A percentile compares a stretch with the other conserved stretches of the same genome.
Evolutionary conservation across 2,329 filamentous ascomycete genomes (phyloP).

Genomic region (Aureobasidium sp.): DNA sequence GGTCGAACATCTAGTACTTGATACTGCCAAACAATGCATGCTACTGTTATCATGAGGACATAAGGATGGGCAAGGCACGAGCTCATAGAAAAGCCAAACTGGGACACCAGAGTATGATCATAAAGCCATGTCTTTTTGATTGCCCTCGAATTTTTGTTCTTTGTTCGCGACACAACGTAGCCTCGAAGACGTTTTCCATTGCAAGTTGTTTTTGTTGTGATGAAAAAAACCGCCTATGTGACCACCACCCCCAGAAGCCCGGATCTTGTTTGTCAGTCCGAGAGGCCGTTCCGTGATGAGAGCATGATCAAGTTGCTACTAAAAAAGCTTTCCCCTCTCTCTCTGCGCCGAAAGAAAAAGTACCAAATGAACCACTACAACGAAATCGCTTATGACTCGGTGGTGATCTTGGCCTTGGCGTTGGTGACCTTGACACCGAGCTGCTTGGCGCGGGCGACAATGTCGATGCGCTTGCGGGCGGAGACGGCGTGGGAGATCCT

Average conservation of each 20-base stretch:
- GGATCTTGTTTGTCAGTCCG: slow-evolving; percentile 6
- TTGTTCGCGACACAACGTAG: slow-evolving; percentile 15
- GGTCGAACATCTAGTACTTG: no score
- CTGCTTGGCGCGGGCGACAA: slow-evolving; percentile 94
- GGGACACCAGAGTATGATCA: slow-evolving; percentile 6
- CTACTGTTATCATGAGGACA: not conserved
- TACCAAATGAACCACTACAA: slow-evolving; percentile 9
- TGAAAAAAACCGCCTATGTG: slow-evolving; percentile 14
- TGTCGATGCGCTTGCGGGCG: slow-evolving; percentile 97
- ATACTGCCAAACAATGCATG: not conserved
- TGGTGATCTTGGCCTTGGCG: slow-evolving; percentile 97
- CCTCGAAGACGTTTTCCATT: slow-evolving; percentile 14
- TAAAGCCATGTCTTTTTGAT: slow-evolving; percentile 16
- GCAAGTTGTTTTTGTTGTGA: slow-evolving; percentile 8
- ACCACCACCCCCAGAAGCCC: slow-evolving; percentile 8
- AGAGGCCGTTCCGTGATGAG: slow-evolving; percentile 7
- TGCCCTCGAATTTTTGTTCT: not conserved
- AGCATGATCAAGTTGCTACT: slow-evolving; percentile 11
- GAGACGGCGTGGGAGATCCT: slow-evolving; percentile 98
- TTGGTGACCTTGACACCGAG: slow-evolving; percentile 99
- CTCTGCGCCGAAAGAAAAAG: slow-evolving; percentile 7
- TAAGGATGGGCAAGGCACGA: not conserved
- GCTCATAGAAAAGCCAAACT: not conserved
- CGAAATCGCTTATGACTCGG: slow-evolving; percentile 58
- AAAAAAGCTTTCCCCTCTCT: not conserved